Base-by-base conservation (phyloP, 805 yeast species). In the Candida lessepsii region DNA sequence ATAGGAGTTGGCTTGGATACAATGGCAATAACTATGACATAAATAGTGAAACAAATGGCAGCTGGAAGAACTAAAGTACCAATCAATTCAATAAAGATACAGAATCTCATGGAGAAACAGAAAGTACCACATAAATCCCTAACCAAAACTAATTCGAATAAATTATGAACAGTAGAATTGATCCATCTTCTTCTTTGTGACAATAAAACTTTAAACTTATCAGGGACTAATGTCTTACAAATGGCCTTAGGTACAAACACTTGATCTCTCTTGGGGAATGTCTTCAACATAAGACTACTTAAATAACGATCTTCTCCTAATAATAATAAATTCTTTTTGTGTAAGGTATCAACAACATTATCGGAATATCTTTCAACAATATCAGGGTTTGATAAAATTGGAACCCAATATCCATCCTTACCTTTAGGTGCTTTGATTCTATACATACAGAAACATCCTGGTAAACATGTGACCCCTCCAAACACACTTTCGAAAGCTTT, bases 161-260 rank as follows among this genome's bases (percentile, higher is more conserved):
- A 75, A 56, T 89, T 89, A 63, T 89, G 97, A 26, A 89, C 90
- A 0, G 97, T 90, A 4, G 96, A 89, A 61, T 89, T 89, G 52
- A 89, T 89, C 97, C 97, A 89, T 60, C 97, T 85, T 67, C 97
- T 86, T 60, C 97, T 83, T 60, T 89, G 97, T 1, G 96, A 89
- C 34, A 89, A 69, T 48, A 89, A 70, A 35, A 89, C 93, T 47
- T 65, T 73, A 59, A 89, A 89, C 35, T 73, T 73, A 52, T 82
- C 84, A 0, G 97, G 97, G n/a, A 83, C 96, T 45, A 87, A 65
- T 0, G 97, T 89, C 56, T 87, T 87, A 67, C 96, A 89, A 3
- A 86, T 91, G 5, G 96, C 96, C 58, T 87, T 87, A 2, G 96
- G 83, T 9, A 90, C 82, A 58, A 89, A 89, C 11, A 88, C 63